Conservation (phyloP, 306 rosid species). For the Acacia melanoxylon region DNA sequence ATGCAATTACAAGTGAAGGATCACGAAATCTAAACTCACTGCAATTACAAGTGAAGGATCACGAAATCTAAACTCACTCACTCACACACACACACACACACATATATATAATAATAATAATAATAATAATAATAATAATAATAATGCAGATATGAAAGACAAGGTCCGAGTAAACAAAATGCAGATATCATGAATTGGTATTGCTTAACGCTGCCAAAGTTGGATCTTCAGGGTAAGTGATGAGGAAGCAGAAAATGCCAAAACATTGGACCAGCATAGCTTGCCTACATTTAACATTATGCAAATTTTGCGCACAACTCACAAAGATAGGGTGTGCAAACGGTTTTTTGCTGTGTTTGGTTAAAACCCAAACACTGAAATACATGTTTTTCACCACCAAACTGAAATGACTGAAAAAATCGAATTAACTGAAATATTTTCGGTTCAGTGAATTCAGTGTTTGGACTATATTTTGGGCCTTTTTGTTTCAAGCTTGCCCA, state of each 20-base stretch:
- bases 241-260: neutral
- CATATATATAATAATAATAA: neutral
- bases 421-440: too few relatives aligned
- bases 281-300: neutral
- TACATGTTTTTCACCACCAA: too few relatives aligned
- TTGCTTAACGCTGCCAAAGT: neutral
- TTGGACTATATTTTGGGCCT: too few relatives aligned
- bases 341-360: too few relatives aligned
- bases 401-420: too few relatives aligned
- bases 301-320: neutral
- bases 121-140: too few relatives aligned
- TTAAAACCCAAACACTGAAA: too few relatives aligned
- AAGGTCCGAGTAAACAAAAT: neutral
- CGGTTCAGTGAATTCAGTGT: too few relatives aligned
- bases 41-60: neutral
- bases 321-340: neutral
- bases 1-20: neutral
- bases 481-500: too few relatives aligned
- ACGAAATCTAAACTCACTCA: neutral
- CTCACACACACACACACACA: too few relatives aligned
- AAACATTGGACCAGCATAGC: neutral
- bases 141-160: too few relatives aligned
- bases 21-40: neutral
- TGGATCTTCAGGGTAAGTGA: too few relatives aligned
- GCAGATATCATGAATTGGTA: neutral